Evolutionary conservation across 2,329 filamentous ascomycete species (phyloP), one percentile per base, ranked within the genome.

Genomic region (Fusarium sp.): DNA sequence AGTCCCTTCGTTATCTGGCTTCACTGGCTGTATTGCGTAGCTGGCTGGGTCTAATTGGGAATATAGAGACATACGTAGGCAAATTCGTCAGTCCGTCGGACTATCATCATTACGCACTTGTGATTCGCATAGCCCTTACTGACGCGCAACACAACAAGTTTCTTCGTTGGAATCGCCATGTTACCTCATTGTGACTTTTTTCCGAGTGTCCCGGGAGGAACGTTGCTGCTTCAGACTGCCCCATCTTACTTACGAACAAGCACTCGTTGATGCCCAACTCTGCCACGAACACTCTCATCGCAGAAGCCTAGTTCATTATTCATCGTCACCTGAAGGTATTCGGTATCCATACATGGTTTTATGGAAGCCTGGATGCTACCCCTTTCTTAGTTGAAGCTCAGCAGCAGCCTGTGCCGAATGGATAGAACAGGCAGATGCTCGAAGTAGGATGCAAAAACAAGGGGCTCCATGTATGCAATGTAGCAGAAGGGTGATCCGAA

Each of bases 1-100:
- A 2, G 6, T 38, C 1, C 10, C 16, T 10, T 7, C 2, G 4
- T 7, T 2, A 10, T 38, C 5, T 12, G 4, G 8, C 4, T 16
- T 5, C 8, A 20, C 5, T 3, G 2, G 5, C 8, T 38, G 6
- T 16, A 4, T 18, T 22, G 10, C 10, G 27, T 4, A 27, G 1
- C 3, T n/a, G 18, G 4, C 2, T 4, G 16, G 7, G 32, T 15
- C 7, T 6, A 9, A 29, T 24, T 22, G 24, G 25, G 10, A 0
- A 15, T 4, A 25, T 5, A 15, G 15, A 51, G 18, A 25, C 22
- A 27, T 40, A 22, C 38, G 32, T 43, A 22, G 18, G 10, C 34
- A 43, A 14, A 22, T 5, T 12, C 14, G 14, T 51, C 42, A 25
- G 34, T 53, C 18, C 50, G 8, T 11, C 22, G 9, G 10, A 12